A percentile compares a stretch with the other conserved stretches of the same genome.
These are phyloP conservation scores for Naematelia encephala DNA, from an alignment of 768 basidiomycete genomes.

Conservation along the genomic window DNA sequence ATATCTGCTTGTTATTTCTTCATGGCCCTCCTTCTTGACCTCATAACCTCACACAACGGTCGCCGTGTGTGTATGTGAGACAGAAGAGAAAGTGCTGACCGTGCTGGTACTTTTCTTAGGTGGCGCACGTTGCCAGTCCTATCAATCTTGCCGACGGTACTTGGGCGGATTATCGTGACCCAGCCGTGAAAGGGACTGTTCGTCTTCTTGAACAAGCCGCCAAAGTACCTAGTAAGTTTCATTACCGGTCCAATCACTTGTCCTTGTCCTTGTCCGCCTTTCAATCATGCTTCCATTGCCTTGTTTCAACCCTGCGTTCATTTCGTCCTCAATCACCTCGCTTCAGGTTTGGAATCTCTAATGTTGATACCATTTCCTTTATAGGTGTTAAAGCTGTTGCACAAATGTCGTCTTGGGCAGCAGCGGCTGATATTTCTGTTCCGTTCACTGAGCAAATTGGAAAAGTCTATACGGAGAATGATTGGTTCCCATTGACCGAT, in stretches of 20 bases:
- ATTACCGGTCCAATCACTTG: too few species aligned
- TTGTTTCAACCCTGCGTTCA: background rate
- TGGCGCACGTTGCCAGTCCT: slow-evolving; percentile 36
- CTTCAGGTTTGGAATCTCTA: background rate
- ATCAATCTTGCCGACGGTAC: slow-evolving; percentile 23
- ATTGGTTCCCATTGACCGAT: slow-evolving; percentile 36
- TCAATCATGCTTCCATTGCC: background rate
- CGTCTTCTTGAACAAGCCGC: slow-evolving; percentile 34
- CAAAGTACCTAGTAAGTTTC: slow-evolving; percentile 23
- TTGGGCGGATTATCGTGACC: slow-evolving; percentile 30
- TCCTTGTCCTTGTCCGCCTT: background rate
- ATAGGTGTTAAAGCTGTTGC: slow-evolving; percentile 28
- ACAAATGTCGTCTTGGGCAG: slow-evolving; percentile 27
- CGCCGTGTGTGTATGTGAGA: background rate
- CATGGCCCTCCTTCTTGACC: background rate
- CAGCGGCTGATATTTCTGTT: slow-evolving; percentile 22
- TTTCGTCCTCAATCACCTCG: background rate
- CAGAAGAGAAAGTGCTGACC: background rate
- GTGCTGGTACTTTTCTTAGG: background rate
- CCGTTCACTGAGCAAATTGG: slow-evolving; percentile 20
- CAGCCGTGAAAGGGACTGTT: slow-evolving; percentile 37
- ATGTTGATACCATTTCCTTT: background rate
- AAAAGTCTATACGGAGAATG: slow-evolving; percentile 37
- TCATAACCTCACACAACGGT: background rate
- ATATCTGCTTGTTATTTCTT: background rate